phyloP scores from a whole-genome alignment of 1,284 basidiomycete species.

The Coniophora puteana region DNA sequence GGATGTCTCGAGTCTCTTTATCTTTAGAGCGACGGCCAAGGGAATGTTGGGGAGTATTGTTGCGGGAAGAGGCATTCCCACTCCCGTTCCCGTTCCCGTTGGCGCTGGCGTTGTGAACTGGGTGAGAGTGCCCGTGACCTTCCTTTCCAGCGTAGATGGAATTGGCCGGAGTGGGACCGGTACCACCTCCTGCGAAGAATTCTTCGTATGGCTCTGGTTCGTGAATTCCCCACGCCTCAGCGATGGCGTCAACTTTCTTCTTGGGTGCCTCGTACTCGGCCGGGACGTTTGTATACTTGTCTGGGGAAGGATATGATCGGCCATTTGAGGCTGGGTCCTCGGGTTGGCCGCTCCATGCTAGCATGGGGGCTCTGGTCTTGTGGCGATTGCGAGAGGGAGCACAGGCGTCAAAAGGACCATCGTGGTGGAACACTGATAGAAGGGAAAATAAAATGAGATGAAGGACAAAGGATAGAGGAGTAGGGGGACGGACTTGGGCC shows the following conservation, averaged over 20 bases:
- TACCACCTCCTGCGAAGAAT: slow-evolving; percentile 73
- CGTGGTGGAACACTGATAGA: slow-evolving; percentile 77
- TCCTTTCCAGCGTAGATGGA: slow-evolving; percentile 64
- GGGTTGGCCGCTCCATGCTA: slow-evolving; percentile 60
- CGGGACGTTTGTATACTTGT: slow-evolving; percentile 41
- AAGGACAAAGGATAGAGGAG: slow-evolving; percentile 5
- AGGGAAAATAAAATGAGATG: slow-evolving; percentile 12
- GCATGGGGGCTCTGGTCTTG: slow-evolving; percentile 74
- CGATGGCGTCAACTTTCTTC: slow-evolving; percentile 76
- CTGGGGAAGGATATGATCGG: slow-evolving; percentile 50
- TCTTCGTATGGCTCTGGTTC: slow-evolving; percentile 86
- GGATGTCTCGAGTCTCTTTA: slow-evolving; percentile 42
- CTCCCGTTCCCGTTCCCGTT: neutral
- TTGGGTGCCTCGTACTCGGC: slow-evolving; percentile 54
- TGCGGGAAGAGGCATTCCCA: too few species aligned
- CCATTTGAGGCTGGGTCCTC: slow-evolving; percentile 36
- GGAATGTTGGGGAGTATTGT: slow-evolving; percentile 28
- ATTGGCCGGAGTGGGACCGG: slow-evolving; percentile 54
- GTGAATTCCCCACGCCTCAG: slow-evolving; percentile 85
- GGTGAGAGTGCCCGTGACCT: slow-evolving; percentile 29
- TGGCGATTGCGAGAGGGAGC: slow-evolving; percentile 82
- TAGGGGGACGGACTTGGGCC: slow-evolving; percentile 61
- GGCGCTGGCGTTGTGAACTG: too few species aligned
- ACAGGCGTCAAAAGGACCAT: slow-evolving; percentile 85
- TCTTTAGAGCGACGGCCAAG: slow-evolving; percentile 38